Conservation (phyloP, 495 filamentous ascomycete species). For the Neurospora sp. region DNA sequence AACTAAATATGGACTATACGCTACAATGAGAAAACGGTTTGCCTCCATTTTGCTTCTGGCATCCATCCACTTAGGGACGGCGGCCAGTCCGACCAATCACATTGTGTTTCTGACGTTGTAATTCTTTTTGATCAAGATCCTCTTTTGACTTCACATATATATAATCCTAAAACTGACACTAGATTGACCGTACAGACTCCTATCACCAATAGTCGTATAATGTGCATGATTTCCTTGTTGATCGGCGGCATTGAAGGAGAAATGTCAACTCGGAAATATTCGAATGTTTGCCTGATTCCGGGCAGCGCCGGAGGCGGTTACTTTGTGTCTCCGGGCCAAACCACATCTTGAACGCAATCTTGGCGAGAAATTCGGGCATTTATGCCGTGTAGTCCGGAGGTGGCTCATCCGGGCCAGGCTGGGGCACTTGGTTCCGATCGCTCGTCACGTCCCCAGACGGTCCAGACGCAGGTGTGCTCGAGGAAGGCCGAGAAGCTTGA, state of each 20-base stretch:
- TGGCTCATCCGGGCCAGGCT: slow-evolving; percentile 58
- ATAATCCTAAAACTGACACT: neutral
- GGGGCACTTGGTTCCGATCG: slow-evolving; percentile 20
- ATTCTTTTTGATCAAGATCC: neutral
- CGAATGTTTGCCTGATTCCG: neutral
- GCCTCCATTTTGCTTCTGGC: neutral
- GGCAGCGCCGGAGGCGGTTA: neutral
- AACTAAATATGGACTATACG: neutral
- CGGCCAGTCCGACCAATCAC: neutral
- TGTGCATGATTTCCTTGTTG: neutral
- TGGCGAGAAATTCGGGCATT: neutral
- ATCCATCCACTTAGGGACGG: neutral
- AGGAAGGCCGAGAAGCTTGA: slow-evolving; percentile 16
- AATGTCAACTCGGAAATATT: neutral
- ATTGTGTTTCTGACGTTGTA: neutral
- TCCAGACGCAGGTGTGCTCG: slow-evolving; percentile 15
- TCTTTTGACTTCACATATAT: neutral
- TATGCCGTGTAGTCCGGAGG: slow-evolving; percentile 67
- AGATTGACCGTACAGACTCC: neutral
- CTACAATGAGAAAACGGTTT: neutral
- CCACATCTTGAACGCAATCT: neutral
- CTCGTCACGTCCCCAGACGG: neutral
- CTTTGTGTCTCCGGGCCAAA: neutral
- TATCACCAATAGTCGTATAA: neutral
- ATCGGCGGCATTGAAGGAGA: neutral